A percentile compares a stretch with the other conserved stretches of the same genome.
phyloP scores from a whole-genome alignment of 176 grass and related monocot genomes.

The Paspalum vaginatum region DNA sequence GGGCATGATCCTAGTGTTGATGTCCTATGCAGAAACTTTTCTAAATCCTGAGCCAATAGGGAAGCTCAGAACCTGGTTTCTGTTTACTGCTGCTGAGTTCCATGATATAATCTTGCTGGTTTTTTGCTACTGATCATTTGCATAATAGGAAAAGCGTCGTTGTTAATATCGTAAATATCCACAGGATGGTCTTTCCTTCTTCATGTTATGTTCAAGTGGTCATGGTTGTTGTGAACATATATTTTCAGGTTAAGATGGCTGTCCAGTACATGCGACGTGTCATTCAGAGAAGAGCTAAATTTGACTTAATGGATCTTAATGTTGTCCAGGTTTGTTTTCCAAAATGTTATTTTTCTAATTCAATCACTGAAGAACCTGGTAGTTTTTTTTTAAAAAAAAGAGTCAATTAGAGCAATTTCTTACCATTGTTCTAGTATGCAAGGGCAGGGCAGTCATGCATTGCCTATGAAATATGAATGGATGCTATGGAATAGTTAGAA shows the following conservation, averaged over 20 bases:
- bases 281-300: conserved; percentile 98
- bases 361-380: conserved; percentile 7
- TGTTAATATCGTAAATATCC: neutral
- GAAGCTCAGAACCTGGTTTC: neutral
- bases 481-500: conserved; percentile 22
- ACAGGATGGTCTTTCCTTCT: neutral
- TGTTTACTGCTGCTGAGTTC: neutral
- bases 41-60: neutral
- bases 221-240: conserved; percentile 4
- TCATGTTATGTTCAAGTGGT: conserved; percentile 8
- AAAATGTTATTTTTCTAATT: conserved; percentile 20
- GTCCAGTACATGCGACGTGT: conserved; percentile 92
- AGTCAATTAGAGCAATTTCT: conserved; percentile 18
- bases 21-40: conserved; percentile 14
- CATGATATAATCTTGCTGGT: conserved; percentile 29
- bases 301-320: conserved; percentile 98
- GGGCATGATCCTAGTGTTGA: conserved; percentile 12
- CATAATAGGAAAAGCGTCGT: neutral
- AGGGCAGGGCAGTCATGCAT: neutral
- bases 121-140: neutral
- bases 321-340: conserved; percentile 74
- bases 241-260: conserved; percentile 85
- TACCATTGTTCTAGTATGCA: no score
- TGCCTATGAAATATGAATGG: neutral
- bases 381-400: neutral